Evolutionary conservation across 768 basidiomycete species (phyloP).

Genomic region (Lentinula guzmanii): DNA sequence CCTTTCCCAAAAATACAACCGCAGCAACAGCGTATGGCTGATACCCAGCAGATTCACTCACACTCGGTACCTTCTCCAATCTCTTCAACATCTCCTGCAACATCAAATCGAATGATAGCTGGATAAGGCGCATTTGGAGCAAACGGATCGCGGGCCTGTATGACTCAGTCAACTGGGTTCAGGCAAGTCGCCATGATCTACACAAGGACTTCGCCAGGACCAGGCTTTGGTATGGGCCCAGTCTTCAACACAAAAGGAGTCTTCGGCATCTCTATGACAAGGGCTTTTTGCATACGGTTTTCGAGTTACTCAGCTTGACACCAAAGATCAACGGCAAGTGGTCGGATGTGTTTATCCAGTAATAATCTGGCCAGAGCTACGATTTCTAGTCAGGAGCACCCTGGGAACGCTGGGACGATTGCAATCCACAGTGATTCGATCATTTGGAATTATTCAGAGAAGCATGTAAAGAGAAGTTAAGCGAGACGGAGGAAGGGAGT

Average conservation of each 20-base stretch:
- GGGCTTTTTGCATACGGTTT: too few species aligned
- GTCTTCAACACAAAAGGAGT: neutral
- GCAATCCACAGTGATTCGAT: too few species aligned
- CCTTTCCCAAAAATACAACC: constrained; percentile 36
- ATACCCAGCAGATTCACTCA: constrained; percentile 32
- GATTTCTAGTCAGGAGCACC: too few species aligned
- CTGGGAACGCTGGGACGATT: too few species aligned
- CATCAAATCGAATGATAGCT: constrained; percentile 41
- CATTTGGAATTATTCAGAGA: too few species aligned
- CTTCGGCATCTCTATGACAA: too few species aligned
- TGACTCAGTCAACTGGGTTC: constrained; percentile 6
- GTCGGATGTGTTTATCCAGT: constrained; percentile 13
- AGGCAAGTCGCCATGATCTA: neutral
- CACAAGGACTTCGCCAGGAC: neutral
- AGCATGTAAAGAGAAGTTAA: too few species aligned
- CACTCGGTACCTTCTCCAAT: constrained; percentile 53
- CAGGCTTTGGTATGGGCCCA: neutral
- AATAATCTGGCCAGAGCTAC: neutral
- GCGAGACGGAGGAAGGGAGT: too few species aligned
- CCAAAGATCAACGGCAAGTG: too few species aligned
- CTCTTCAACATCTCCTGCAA: constrained; percentile 44
- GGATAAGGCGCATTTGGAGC: constrained; percentile 35
- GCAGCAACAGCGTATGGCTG: constrained; percentile 39
- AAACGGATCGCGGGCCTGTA: constrained; percentile 28
- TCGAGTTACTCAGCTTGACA: too few species aligned